Base-by-base conservation (phyloP, 495 filamentous ascomycete species). In the Copromyces sp. region DNA sequence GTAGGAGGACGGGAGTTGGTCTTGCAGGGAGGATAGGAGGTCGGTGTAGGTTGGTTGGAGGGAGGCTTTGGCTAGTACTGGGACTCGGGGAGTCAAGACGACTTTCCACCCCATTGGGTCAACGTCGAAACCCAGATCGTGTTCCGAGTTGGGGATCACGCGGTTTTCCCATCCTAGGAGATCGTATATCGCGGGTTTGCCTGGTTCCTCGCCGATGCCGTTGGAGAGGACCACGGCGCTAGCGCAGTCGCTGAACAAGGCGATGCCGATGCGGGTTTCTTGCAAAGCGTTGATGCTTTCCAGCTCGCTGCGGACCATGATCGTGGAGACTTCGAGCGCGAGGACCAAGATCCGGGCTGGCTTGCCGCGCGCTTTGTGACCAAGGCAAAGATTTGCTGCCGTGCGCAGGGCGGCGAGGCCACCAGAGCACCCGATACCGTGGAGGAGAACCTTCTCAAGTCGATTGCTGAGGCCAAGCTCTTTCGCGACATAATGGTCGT, bases 361-460 rank as follows among this genome's bases (percentile, higher is more conserved):
- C 73, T 81, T 82, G 9, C 84, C 77, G 37, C 86, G 82, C 74
- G 84, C 83, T 9, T 82, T 77, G 47, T 89, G 85, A 17, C 88
- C 89, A 5, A 87, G 81, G 39, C 88, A 89, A 24, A 92, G 79
- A 72, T 90, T 88, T 3, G 88, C 84, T 4, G 89, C 90, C 0
- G 87, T 87, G 3, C 89, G 83, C 37, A 92, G 82, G 41, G 88
- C 84, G 12, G 89, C 87, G 12, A 93, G 82, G 8, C 89, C 89
- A 24, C 90, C 89, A n/a, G 83, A 83, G 76, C 89, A 91, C 5
- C 89, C 89, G 29, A 90, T 83, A 4, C 89, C 90, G 75, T 90
- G 86, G 24, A 91, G 80, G 20, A 91, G 81, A 24, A 87, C 82
- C 70, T 89, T 88, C 72, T 91, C 88, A 2, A 88, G 84, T 8